Conservation (phyloP, 2,329 filamentous ascomycete species). For the Phaeosphaeria sp. region DNA sequence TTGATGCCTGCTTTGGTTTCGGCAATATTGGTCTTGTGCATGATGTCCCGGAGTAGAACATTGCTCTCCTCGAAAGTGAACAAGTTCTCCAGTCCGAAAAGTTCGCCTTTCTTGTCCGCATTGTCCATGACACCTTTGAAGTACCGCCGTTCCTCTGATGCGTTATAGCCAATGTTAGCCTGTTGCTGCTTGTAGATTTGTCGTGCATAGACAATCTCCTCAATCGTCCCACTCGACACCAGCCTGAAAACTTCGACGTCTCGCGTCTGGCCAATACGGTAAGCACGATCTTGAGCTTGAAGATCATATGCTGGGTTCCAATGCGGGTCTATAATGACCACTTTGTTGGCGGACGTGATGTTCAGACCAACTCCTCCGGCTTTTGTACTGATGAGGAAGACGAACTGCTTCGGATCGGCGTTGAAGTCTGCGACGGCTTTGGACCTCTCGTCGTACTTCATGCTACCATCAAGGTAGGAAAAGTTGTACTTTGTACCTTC, state of each 20-base stretch:
- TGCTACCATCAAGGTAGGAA: conserved; percentile 85
- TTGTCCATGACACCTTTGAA: conserved; percentile 93
- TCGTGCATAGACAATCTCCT: conserved; percentile 95
- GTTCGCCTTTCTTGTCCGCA: conserved; percentile 82
- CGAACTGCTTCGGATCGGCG: conserved; percentile 82
- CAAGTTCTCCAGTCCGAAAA: conserved; percentile 88
- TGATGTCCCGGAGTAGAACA: conserved; percentile 87
- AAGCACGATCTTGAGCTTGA: conserved; percentile 94
- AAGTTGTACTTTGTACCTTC: conserved; percentile 81
- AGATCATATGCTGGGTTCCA: conserved; percentile 97
- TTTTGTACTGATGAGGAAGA: conserved; percentile 93
- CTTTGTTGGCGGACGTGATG: conserved; percentile 97
- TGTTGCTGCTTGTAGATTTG: conserved; percentile 99
- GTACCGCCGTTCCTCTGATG: conserved; percentile 89
- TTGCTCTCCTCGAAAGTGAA: conserved; percentile 82
- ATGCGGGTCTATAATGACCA: conserved; percentile 94
- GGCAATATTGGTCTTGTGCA: conserved; percentile 97
- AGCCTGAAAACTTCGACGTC: conserved; percentile 96
- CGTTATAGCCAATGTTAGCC: conserved; percentile 95
- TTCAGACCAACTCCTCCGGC: conserved; percentile 94
- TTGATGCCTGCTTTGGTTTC: conserved; percentile 86
- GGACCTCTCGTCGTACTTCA: conserved; percentile 83
- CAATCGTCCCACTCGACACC: conserved; percentile 88
- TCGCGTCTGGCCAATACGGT: conserved; percentile 89
- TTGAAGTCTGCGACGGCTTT: conserved; percentile 90